Evolutionary conservation across 139 green algal species (phyloP).

Genomic region (Auxenochlorella protothecoides): DNA sequence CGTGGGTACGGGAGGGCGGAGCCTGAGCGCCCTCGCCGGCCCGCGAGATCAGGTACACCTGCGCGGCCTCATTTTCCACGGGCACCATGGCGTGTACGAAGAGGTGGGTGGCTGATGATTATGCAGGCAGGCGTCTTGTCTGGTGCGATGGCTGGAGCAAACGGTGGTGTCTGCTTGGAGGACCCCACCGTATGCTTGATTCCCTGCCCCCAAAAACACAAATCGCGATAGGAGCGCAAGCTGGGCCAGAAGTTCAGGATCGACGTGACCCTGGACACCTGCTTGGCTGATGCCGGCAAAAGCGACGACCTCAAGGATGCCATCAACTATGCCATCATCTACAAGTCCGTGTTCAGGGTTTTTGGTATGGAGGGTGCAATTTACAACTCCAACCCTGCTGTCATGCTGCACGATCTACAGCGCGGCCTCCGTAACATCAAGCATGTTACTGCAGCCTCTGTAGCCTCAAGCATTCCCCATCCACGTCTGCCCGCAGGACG

Average conservation of each 20-base stretch:
- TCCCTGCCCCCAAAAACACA: neutral
- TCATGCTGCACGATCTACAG: too few species aligned
- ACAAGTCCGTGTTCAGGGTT: constrained; percentile 13
- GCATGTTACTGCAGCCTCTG: too few species aligned
- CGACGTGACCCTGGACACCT: constrained; percentile 31
- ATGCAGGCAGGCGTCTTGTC: neutral
- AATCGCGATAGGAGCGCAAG: constrained; percentile 32
- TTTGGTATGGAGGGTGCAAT: too few species aligned
- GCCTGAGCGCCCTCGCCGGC: too few species aligned
- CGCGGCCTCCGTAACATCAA: too few species aligned
- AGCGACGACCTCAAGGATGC: constrained; percentile 38
- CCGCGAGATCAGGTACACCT: constrained; percentile 26
- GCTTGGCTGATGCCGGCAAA: constrained; percentile 22
- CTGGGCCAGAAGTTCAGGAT: constrained; percentile 58
- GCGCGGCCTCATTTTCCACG: constrained; percentile 34
- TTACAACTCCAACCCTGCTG: too few species aligned
- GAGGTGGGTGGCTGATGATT: neutral
- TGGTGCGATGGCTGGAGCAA: neutral
- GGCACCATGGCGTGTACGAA: constrained; percentile 31
- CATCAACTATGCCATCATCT: constrained; percentile 41
- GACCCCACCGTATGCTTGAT: neutral
- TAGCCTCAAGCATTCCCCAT: too few species aligned
- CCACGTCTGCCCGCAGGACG: too few species aligned
- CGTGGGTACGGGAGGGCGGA: too few species aligned
- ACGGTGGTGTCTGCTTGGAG: neutral